A percentile compares a stretch with the other conserved stretches of the same genome.
These are phyloP conservation scores for Tulasnella sp. DNA, from an alignment of 768 basidiomycete genomes.

Conservation along the genomic window DNA sequence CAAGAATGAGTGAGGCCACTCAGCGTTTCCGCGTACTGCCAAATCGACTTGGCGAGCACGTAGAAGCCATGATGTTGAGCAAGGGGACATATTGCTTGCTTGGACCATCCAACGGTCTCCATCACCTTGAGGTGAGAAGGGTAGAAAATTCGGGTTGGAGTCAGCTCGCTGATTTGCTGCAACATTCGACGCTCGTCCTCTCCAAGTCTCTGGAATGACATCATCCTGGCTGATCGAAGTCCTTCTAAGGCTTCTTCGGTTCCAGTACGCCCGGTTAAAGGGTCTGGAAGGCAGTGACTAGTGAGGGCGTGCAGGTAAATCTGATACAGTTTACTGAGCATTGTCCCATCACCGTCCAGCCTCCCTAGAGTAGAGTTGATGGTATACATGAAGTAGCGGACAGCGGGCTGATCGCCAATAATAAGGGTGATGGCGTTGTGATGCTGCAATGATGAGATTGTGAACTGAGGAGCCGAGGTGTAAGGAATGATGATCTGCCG, in stretches of 20 bases:
- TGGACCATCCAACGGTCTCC: not conserved
- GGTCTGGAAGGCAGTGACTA: slow-evolving; percentile 33
- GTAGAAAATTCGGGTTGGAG: not conserved
- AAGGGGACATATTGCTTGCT: no score
- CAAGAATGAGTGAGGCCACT: no score
- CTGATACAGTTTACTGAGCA: slow-evolving; percentile 27
- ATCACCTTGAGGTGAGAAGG: not conserved
- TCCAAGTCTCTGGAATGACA: slow-evolving; percentile 29
- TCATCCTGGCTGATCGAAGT: slow-evolving; percentile 29
- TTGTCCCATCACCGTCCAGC: slow-evolving; percentile 22
- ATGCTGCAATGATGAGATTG: slow-evolving; percentile 17
- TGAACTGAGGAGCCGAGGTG: no score
- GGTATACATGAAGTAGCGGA: slow-evolving; percentile 24
- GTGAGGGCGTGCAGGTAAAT: slow-evolving; percentile 37
- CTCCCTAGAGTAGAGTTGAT: slow-evolving; percentile 26
- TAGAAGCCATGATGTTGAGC: slow-evolving; percentile 22
- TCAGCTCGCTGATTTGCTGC: not conserved
- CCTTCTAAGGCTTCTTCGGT: slow-evolving; percentile 33
- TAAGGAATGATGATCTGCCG: no score
- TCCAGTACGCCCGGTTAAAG: slow-evolving; percentile 33
- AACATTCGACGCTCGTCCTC: not conserved
- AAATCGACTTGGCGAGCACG: no score
- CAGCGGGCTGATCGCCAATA: slow-evolving; percentile 16
- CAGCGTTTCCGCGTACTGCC: no score
- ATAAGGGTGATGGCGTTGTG: slow-evolving; percentile 19